Evolutionary conservation across 2,329 filamentous ascomycete genomes (phyloP), one percentile per base, ranked within the genome.

Genomic region (Diplodia intermedia): DNA sequence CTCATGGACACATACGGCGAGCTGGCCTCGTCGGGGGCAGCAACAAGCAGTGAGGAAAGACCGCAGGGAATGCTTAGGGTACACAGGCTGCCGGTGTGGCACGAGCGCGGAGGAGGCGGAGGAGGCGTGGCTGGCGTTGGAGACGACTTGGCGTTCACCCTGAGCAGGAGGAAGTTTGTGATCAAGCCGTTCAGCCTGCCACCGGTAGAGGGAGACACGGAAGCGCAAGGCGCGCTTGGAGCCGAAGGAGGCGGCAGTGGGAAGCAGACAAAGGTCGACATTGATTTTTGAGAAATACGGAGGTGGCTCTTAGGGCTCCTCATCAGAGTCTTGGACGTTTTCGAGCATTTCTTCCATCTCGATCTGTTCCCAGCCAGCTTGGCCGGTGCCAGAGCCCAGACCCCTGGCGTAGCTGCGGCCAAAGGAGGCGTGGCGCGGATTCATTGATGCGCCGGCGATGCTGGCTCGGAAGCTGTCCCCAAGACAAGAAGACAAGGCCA

Each of bases 111-210:
- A 1, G 93, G 93, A 2, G 93, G 92, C 15, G 90, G 88, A 11
- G 84, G 86, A 49, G 87, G 87, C 68, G 89, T 78, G 1, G 81
- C 82, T 33, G 80, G 88, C 70, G 85, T 90, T 66, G 89, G 91
- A 29, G 92, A 97, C 75, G 93, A 97, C 79, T 86, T 97, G 79
- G 93, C 93, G 4, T 99, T 99, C 78, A 94, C 89, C 69, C 81
- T 99, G 63, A 97, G 93, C 77, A 86, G 92, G 73, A 89, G 87
- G 73, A 94, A 92, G 63, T 88, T 99, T 72, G 86, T 92, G 49
- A 93, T 99, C 71, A 91, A 90, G 73, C 93, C 93, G 0, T 97
- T 93, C 79, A 95, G 91, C 76, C 83, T 99, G 53, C 95, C 95
- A 31, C 95, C 95, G 0, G 83, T 94, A 50, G 91, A 93, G 66